Evolutionary conservation across 768 basidiomycete genomes (phyloP), one percentile per base, ranked within the genome.

Genomic region (Hortiboletus campestris): DNA sequence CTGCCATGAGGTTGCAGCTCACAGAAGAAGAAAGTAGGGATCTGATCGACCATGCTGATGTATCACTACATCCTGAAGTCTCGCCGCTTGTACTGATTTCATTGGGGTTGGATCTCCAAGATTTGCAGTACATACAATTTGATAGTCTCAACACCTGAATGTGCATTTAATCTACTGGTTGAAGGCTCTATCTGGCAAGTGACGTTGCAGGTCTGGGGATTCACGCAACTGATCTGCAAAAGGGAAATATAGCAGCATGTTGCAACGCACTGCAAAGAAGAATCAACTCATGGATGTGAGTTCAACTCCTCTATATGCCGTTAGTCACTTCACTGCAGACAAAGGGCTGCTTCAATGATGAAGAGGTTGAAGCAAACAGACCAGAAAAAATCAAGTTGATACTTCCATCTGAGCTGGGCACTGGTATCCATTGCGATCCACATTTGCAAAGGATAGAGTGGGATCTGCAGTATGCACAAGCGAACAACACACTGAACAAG

Each of bases 221-320:
- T 1, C 49, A 55, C 11, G 36, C 36, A 9, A 55, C 36, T 1
- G 38, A 55, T 17, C 20, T 51, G 0, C 55, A 55, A 6, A 55
- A 46, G 16, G 3, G 6, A 0, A 28, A 28, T 22, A 22, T 55
- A 5, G 19, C 38, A 1, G 16, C 36, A 14, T 8, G 17, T 8
- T 31, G 9, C 1, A 55, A 51, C 16, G 38, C 41, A 12, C 55
- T 55, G 9, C 49, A 51, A 40, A 22, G 43, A 11, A 44, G 22
- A 2, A 14, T 55, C 2, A 49, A 51, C 3, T 6, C 13, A 25
- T 51, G 49, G 55, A 32, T 7, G 2, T 43, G 51, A 34, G 43
- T 16, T 0, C 55, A 56, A 3, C 4, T 55, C 4, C 17, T 55
- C 1, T 55, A 55, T 17, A 55, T 55, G 42, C 54, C 49, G 10